phyloP scores from a whole-genome alignment of 805 yeast genomes.

The Metschnikowia sp. region DNA sequence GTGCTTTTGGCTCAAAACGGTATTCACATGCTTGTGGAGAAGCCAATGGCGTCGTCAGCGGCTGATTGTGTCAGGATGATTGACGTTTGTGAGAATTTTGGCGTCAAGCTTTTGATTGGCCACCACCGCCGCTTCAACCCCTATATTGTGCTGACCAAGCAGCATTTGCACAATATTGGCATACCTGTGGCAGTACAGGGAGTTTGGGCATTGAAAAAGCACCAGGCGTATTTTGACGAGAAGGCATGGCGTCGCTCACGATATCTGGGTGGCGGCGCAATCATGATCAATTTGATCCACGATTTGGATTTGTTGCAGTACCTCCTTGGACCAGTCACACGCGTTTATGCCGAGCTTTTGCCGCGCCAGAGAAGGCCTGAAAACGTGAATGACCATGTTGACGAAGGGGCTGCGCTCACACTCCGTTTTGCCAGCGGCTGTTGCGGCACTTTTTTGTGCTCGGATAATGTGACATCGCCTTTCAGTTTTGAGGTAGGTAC shows the following conservation, averaged over 20 bases:
- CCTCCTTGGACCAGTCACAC: constrained; percentile 37
- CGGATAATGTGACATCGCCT: constrained; percentile 40
- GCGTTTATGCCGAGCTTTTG: constrained; percentile 38
- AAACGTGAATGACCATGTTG: constrained; percentile 25
- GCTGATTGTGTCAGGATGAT: constrained; percentile 33
- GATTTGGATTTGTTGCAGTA: constrained; percentile 41
- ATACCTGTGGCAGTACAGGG: constrained; percentile 38
- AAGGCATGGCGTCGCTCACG: constrained; percentile 39
- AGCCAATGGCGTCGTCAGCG: constrained; percentile 36
- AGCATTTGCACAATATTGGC: constrained; percentile 30
- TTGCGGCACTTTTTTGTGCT: constrained; percentile 40
- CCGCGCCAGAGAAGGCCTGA: constrained; percentile 27
- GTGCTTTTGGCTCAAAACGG: constrained; percentile 33
- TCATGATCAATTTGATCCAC: constrained; percentile 40
- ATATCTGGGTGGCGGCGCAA: constrained; percentile 37
- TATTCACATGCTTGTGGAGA: constrained; percentile 38
- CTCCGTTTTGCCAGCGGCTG: constrained; percentile 36
- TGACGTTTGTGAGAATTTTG: constrained; percentile 21
- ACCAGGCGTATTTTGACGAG: constrained; percentile 30
- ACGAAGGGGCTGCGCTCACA: constrained; percentile 42
- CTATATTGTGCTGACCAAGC: constrained; percentile 36
- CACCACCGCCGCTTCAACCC: constrained; percentile 45
- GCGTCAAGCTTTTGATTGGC: constrained; percentile 36
- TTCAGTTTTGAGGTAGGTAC: constrained; percentile 41
- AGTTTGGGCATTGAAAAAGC: constrained; percentile 38